phyloP scores from a whole-genome alignment of 148 eudicot genomes.

The Chenopodium berlandieri region DNA sequence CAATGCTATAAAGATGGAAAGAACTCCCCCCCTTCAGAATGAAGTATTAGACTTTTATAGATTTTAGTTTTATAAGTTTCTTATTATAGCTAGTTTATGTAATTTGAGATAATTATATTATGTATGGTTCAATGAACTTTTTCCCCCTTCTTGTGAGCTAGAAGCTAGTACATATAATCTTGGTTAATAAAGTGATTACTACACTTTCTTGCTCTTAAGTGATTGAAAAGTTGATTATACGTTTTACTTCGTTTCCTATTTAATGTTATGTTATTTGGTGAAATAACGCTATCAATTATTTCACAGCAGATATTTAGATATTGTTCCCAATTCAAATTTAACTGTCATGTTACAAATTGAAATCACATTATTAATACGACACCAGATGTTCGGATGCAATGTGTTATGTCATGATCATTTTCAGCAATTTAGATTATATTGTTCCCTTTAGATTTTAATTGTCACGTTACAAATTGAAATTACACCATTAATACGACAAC shows the following conservation, averaged over 20 bases:
- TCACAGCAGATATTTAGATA: too few species aligned
- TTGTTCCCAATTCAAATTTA: too few species aligned
- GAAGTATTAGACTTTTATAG: neutral
- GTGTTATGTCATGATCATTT: neutral
- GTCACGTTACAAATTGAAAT: neutral
- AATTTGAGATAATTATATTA: slow-evolving; percentile 8
- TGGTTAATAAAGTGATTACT: too few species aligned
- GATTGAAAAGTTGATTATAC: too few species aligned
- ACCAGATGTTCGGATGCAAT: too few species aligned
- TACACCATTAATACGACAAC: neutral
- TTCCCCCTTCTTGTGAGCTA: neutral
- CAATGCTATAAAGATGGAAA: neutral
- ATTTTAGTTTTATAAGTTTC: neutral
- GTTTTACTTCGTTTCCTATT: too few species aligned
- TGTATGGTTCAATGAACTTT: slow-evolving; percentile 13
- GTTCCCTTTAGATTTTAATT: too few species aligned
- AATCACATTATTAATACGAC: neutral
- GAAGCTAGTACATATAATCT: too few species aligned
- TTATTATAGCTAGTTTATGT: slow-evolving; percentile 5
- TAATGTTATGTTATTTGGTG: too few species aligned
- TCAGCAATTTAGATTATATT: too few species aligned
- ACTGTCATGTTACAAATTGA: neutral
- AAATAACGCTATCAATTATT: too few species aligned
- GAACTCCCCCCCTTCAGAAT: neutral
- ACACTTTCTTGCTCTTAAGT: too few species aligned